These are phyloP conservation scores for Vigna trinervia DNA, from an alignment of 306 rosid genomes.

Conservation along the genomic window DNA sequence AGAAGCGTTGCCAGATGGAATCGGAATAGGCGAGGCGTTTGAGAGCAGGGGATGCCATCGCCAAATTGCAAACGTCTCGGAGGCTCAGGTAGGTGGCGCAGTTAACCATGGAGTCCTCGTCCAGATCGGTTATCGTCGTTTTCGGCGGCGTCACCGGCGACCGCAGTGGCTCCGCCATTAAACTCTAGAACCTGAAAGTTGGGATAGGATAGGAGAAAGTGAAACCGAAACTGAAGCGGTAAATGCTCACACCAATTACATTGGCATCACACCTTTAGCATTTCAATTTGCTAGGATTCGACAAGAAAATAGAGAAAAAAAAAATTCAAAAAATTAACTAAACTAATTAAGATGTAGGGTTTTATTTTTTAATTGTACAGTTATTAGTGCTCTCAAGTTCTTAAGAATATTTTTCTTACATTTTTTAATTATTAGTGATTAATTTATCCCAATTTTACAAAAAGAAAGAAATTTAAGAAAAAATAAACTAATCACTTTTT, in stretches of 20 bases:
- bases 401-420: too few relatives aligned
- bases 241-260: not conserved
- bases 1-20: conserved; percentile 69
- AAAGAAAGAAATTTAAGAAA: too few relatives aligned
- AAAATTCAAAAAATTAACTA: too few relatives aligned
- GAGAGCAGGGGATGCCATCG: conserved; percentile 70
- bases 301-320: too few relatives aligned
- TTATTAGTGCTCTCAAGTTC: too few relatives aligned
- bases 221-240: not conserved
- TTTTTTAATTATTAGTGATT: too few relatives aligned
- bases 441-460: too few relatives aligned
- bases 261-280: too few relatives aligned
- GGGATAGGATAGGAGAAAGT: not conserved
- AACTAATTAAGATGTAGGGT: too few relatives aligned
- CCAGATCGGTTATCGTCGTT: conserved; percentile 56
- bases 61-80: conserved; percentile 71
- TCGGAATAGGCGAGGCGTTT: conserved; percentile 73
- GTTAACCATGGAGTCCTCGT: conserved; percentile 66
- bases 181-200: conserved; percentile 17
- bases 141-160: not conserved
- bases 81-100: conserved; percentile 59
- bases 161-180: conserved; percentile 48
- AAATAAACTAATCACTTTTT: too few relatives aligned
- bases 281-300: too few relatives aligned
- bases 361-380: too few relatives aligned